Evolutionary conservation across 2,329 filamentous ascomycete genomes (phyloP).

Genomic region (Penicillium sp.): DNA sequence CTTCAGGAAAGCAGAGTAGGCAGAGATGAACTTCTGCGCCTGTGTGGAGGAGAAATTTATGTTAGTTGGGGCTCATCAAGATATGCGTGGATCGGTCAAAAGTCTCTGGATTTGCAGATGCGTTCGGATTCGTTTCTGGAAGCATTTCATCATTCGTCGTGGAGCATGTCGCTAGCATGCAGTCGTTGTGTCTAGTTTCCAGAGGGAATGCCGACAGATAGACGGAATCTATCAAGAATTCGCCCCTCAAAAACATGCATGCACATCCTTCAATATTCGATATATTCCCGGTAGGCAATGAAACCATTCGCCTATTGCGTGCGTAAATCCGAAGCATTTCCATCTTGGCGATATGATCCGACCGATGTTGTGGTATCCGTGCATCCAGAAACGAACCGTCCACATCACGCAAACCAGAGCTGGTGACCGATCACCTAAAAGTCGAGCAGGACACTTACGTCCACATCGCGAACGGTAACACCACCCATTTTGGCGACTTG

Average conservation of each 20-base stretch:
- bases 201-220: neutral
- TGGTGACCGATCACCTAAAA: conserved; percentile 13
- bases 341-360: conserved; percentile 7
- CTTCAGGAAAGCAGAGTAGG: conserved; percentile 69
- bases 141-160: conserved; percentile 14
- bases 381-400: conserved; percentile 21
- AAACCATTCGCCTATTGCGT: neutral
- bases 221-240: neutral
- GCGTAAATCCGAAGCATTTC: conserved; percentile 7
- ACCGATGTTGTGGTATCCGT: conserved; percentile 8
- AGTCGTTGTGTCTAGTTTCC: neutral
- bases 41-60: conserved; percentile 30
- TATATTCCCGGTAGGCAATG: neutral
- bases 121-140: conserved; percentile 21
- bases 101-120: conserved; percentile 19
- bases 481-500: conserved; percentile 61
- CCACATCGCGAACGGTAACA: conserved; percentile 66
- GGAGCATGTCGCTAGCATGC: conserved; percentile 2
- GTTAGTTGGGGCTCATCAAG: conserved; percentile 16
- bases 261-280: conserved; percentile 6
- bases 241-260: conserved; percentile 6
- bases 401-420: conserved; percentile 18
- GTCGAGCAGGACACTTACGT: conserved; percentile 47
- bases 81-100: conserved; percentile 9
- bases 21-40: conserved; percentile 67